Evolutionary conservation across 768 basidiomycete species (phyloP).

Genomic region (Kwoniella dejecticola): DNA sequence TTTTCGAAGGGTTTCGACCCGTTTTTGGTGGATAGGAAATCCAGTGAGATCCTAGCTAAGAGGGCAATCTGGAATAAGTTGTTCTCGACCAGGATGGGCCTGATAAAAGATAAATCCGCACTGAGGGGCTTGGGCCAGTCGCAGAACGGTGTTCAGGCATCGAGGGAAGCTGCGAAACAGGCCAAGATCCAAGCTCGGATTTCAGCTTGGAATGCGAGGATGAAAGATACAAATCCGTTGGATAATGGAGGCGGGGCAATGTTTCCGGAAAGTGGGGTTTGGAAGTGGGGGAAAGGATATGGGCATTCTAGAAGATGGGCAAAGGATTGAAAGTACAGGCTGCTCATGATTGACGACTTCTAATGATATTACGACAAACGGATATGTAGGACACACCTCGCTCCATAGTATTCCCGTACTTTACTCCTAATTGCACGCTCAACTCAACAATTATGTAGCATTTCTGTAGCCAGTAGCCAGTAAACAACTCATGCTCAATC

Average conservation of each 20-base stretch:
- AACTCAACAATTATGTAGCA: too few relatives aligned
- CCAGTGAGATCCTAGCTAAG: constrained; percentile 11
- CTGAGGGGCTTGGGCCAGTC: too few relatives aligned
- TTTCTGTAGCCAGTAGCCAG: too few relatives aligned
- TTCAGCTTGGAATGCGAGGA: background rate
- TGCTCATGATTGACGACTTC: too few relatives aligned
- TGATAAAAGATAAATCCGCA: background rate
- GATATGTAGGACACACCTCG: too few relatives aligned
- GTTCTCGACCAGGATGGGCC: constrained; percentile 16
- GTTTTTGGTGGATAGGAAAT: constrained; percentile 11
- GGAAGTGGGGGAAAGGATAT: constrained; percentile 21
- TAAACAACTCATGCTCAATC: too few relatives aligned
- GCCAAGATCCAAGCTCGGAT: background rate
- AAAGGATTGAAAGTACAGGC: too few relatives aligned
- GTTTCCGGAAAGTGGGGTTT: constrained; percentile 6
- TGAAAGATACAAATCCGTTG: background rate
- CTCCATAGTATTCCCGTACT: too few relatives aligned
- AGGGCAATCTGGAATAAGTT: constrained; percentile 21
- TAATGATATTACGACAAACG: too few relatives aligned
- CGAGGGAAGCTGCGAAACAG: background rate
- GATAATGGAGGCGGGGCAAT: background rate
- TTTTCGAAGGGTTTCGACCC: constrained; percentile 21
- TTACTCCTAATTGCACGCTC: too few relatives aligned
- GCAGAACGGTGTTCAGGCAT: too few relatives aligned
- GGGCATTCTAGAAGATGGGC: constrained; percentile 2